Conservation (phyloP, 75 land plant species). For the Isoetes taiwanensis region DNA sequence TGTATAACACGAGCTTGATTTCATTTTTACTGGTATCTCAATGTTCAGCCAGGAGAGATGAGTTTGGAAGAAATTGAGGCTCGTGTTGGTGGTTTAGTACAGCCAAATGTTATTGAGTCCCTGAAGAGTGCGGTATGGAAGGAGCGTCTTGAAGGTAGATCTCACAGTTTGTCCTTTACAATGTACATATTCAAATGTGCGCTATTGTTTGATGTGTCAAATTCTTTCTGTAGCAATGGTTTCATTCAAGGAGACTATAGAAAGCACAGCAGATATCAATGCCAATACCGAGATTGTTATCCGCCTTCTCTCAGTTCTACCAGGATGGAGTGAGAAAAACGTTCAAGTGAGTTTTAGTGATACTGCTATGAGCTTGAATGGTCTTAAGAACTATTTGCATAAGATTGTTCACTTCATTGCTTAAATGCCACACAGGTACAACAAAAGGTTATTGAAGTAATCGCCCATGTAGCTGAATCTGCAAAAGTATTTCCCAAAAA, state of each 20-base stretch:
- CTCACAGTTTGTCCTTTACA: too few species aligned
- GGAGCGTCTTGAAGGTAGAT: slow-evolving; percentile 89
- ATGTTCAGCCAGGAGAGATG: slow-evolving; percentile 76
- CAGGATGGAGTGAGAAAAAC: slow-evolving; percentile 98
- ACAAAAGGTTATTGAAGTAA: slow-evolving; percentile 84
- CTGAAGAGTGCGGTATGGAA: slow-evolving; percentile 93
- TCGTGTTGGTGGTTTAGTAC: slow-evolving; percentile 48
- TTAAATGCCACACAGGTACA: slow-evolving; percentile 56
- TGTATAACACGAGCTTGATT: too few species aligned
- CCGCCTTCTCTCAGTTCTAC: slow-evolving; percentile 74
- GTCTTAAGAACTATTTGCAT: not conserved
- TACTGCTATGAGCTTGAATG: too few species aligned
- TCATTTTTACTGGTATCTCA: not conserved
- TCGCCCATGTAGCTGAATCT: slow-evolving; percentile 58
- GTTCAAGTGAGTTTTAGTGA: slow-evolving; percentile 64
- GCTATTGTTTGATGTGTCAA: too few species aligned
- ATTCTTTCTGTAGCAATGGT: slow-evolving; percentile 62
- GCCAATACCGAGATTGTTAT: slow-evolving; percentile 59
- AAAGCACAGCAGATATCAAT: slow-evolving; percentile 41
- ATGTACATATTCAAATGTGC: too few species aligned
- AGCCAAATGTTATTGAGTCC: slow-evolving; percentile 51
- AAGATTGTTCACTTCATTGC: not conserved
- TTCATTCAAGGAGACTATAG: slow-evolving; percentile 58
- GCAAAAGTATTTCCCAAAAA: slow-evolving; percentile 62
- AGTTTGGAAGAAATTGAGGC: slow-evolving; percentile 86